phyloP scores from a whole-genome alignment of 331 rosid genomes.

The Cydonia oblonga region DNA sequence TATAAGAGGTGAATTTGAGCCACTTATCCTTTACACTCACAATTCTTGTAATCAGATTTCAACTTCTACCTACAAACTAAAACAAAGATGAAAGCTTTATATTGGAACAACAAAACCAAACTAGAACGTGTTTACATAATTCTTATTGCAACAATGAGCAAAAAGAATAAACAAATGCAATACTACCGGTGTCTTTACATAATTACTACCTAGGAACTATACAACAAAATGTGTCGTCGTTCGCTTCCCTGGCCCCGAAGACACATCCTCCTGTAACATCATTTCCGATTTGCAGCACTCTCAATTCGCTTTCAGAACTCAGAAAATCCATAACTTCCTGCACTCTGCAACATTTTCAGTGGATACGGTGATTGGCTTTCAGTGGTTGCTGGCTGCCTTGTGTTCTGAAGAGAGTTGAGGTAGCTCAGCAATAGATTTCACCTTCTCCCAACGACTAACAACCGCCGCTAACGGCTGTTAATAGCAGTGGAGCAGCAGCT shows the following conservation, averaged over 20 bases:
- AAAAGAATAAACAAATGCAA: slow-evolving; percentile 8
- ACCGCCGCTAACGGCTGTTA: slow-evolving; percentile 16
- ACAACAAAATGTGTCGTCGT: neutral
- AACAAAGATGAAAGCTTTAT: too few relatives aligned
- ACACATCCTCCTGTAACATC: slow-evolving; percentile 30
- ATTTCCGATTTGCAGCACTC: neutral
- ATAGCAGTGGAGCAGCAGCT: slow-evolving; percentile 16
- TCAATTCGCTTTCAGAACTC: slow-evolving; percentile 14
- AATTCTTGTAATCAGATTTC: too few relatives aligned
- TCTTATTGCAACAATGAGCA: too few relatives aligned
- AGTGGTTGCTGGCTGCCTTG: slow-evolving; percentile 18
- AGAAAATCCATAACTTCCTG: slow-evolving; percentile 27
- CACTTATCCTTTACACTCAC: too few relatives aligned
- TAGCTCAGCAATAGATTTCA: slow-evolving; percentile 41
- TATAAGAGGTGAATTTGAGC: too few relatives aligned
- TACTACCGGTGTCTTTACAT: neutral
- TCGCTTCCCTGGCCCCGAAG: neutral
- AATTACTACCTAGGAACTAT: slow-evolving; percentile 17
- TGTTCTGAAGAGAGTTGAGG: slow-evolving; percentile 34
- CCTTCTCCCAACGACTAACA: slow-evolving; percentile 39
- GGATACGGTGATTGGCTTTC: slow-evolving; percentile 33
- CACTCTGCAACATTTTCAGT: slow-evolving; percentile 30
- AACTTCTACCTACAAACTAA: too few relatives aligned
- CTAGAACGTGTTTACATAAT: too few relatives aligned
- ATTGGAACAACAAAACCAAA: too few relatives aligned